These are phyloP conservation scores for Venturia pyrina DNA, from an alignment of 2,329 filamentous ascomycete genomes.

Conservation along the genomic window DNA sequence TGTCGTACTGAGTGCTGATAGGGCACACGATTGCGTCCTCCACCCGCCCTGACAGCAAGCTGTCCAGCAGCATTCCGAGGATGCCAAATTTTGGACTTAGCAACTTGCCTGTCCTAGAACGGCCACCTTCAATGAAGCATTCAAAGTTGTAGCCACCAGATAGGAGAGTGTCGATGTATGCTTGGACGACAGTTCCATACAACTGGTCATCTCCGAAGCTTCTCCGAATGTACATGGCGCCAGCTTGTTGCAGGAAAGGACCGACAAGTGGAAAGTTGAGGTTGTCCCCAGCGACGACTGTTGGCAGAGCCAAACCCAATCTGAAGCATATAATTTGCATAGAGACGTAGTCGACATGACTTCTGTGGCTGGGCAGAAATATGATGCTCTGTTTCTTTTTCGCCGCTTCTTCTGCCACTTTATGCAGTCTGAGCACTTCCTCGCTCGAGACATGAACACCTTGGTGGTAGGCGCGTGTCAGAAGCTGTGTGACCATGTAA, in stretches of 20 bases:
- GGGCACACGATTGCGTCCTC: constrained; percentile 89
- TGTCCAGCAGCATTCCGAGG: constrained; percentile 82
- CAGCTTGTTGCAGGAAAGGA: constrained; percentile 86
- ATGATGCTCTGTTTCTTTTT: constrained; percentile 90
- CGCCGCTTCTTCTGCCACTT: constrained; percentile 72
- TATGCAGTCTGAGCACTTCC: constrained; percentile 73
- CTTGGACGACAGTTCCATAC: constrained; percentile 86
- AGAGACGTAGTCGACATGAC: constrained; percentile 92
- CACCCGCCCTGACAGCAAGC: constrained; percentile 75
- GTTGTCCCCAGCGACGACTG: constrained; percentile 92
- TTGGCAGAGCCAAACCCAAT: constrained; percentile 76
- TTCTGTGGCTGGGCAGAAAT: constrained; percentile 88
- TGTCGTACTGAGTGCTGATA: constrained; percentile 96
- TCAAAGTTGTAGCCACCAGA: constrained; percentile 91
- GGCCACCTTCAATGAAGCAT: constrained; percentile 96
- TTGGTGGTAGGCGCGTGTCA: constrained; percentile 91
- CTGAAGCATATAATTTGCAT: constrained; percentile 93
- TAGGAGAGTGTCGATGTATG: constrained; percentile 87
- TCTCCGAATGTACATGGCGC: constrained; percentile 89
- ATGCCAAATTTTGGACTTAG: constrained; percentile 94
- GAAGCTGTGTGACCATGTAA: constrained; percentile 75
- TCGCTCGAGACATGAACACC: constrained; percentile 94
- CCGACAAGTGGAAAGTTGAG: constrained; percentile 89
- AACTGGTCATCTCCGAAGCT: constrained; percentile 87
- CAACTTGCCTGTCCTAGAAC: constrained; percentile 87